These are phyloP conservation scores for Leucocoprinus birnbaumii DNA, from an alignment of 768 basidiomycete genomes.

Conservation along the genomic window DNA sequence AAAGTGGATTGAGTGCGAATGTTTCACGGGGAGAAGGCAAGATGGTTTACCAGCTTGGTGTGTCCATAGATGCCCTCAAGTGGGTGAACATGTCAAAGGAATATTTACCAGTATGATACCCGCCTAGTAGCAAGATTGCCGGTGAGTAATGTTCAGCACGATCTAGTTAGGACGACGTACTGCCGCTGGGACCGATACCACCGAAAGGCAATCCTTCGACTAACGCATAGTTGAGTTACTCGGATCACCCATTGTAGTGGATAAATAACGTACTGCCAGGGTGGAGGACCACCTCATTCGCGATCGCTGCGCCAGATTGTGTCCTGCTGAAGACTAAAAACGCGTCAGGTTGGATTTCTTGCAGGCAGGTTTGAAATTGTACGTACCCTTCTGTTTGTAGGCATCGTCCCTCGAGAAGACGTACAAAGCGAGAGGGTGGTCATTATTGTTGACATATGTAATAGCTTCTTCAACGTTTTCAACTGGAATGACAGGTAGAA, in stretches of 20 bases:
- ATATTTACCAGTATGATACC: conserved; percentile 71
- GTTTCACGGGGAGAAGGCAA: neutral
- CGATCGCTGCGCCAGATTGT: conserved; percentile 63
- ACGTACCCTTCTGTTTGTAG: conserved; percentile 60
- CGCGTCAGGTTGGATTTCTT: neutral
- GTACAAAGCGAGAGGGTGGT: conserved; percentile 75
- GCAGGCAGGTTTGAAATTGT: neutral
- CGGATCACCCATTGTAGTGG: neutral
- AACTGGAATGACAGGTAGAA: conserved; percentile 74
- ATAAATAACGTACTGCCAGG: conserved; percentile 40
- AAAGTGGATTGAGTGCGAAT: neutral
- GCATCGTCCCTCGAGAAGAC: conserved; percentile 62
- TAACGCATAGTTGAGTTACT: conserved; percentile 15
- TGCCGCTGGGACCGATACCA: conserved; percentile 69
- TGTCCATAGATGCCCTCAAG: conserved; percentile 55
- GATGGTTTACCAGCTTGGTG: conserved; percentile 49
- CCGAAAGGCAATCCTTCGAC: conserved; percentile 72
- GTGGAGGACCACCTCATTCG: conserved; percentile 72
- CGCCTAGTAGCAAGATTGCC: conserved; percentile 43
- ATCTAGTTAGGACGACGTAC: conserved; percentile 34
- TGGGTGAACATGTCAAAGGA: conserved; percentile 81
- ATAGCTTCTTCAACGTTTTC: conserved; percentile 71
- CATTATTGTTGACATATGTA: conserved; percentile 60
- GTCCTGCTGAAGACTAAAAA: conserved; percentile 64
- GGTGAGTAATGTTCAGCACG: neutral